Conservation (phyloP, 192 early-diverging fungal species). For the Coemansia sp. region DNA sequence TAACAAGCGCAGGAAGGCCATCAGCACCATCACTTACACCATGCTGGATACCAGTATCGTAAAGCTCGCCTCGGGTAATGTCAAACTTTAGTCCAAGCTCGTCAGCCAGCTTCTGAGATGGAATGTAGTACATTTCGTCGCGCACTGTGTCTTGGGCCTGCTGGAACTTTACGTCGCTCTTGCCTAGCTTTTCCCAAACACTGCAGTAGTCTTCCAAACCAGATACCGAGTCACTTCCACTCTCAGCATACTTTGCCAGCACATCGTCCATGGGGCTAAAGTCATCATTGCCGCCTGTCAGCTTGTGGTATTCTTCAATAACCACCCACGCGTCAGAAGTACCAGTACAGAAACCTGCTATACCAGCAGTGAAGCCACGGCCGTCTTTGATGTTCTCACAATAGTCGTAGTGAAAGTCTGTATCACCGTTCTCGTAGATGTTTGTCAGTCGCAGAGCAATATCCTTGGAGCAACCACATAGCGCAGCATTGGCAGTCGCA, state of each 20-base stretch:
- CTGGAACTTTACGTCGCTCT: constrained; percentile 44
- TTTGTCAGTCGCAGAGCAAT: constrained; percentile 34
- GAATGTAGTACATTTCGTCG: constrained; percentile 43
- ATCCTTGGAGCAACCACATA: constrained; percentile 31
- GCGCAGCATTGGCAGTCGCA: not conserved
- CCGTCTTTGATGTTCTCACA: constrained; percentile 41
- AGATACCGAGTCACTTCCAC: constrained; percentile 19
- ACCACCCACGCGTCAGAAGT: constrained; percentile 57
- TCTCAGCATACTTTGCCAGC: constrained; percentile 21
- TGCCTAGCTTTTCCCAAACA: constrained; percentile 46
- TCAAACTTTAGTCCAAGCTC: constrained; percentile 32
- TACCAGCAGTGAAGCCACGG: constrained; percentile 37
- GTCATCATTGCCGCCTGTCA: constrained; percentile 30
- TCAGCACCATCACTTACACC: constrained; percentile 42
- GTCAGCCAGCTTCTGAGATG: constrained; percentile 37
- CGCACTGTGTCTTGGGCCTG: constrained; percentile 38
- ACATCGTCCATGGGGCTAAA: constrained; percentile 34
- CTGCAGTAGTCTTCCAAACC: constrained; percentile 55
- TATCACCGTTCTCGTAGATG: constrained; percentile 40
- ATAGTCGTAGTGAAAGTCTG: constrained; percentile 38
- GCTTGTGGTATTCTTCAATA: constrained; percentile 43
- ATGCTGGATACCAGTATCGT: constrained; percentile 55
- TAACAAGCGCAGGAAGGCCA: constrained; percentile 29
- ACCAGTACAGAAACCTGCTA: constrained; percentile 46
- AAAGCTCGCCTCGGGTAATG: constrained; percentile 50